Conservation (phyloP, 495 filamentous ascomycete species). For the Zalerion maritima region DNA sequence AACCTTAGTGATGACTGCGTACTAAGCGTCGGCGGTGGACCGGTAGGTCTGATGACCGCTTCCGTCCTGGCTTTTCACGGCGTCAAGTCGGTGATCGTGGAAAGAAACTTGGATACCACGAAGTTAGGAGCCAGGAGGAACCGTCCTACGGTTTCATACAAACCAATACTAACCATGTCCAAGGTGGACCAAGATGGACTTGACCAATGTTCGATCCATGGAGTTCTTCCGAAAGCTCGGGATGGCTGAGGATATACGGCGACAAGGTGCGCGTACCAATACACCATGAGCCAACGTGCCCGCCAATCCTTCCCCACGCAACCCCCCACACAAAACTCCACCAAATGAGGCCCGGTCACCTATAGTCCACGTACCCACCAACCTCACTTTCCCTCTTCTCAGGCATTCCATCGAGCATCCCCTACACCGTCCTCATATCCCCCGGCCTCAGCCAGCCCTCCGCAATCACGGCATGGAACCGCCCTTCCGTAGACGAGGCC, state of each 20-base stretch:
- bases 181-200: constrained; percentile 26
- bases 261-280: too few species aligned
- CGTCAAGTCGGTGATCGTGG: constrained; percentile 8
- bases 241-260: constrained; percentile 13
- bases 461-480: constrained; percentile 4
- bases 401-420: too few species aligned
- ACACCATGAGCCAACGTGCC: too few species aligned
- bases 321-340: too few species aligned
- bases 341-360: too few species aligned
- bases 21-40: constrained; percentile 15
- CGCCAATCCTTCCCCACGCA: too few species aligned
- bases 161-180: too few species aligned
- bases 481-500: constrained; percentile 3
- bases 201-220: constrained; percentile 20
- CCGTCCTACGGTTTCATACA: too few species aligned
- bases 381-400: too few species aligned
- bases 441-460: constrained; percentile 1
- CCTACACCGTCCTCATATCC: too few species aligned
- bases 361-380: too few species aligned
- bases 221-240: constrained; percentile 17
- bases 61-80: constrained; percentile 7
- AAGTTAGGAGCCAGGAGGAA: too few species aligned
- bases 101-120: constrained; percentile 15
- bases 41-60: constrained; percentile 15
- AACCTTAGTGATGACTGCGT: constrained; percentile 3